These are phyloP conservation scores for Lactarius psammicola DNA, from an alignment of 768 basidiomycete species.

Conservation along the genomic window DNA sequence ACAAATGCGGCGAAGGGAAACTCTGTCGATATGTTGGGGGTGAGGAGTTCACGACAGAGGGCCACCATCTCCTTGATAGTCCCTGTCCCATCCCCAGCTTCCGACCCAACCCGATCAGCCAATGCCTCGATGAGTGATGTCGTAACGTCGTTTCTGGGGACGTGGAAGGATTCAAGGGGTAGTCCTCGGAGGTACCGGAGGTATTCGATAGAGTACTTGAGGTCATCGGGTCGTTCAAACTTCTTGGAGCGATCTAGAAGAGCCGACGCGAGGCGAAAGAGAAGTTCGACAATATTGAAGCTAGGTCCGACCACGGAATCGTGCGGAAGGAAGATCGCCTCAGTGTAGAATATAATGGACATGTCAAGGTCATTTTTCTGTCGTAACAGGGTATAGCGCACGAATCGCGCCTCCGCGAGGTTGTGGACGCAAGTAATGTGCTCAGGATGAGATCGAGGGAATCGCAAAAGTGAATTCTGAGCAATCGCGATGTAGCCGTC, in stretches of 20 bases:
- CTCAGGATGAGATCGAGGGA: neutral
- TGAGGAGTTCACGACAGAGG: neutral
- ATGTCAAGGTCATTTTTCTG: neutral
- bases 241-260: neutral
- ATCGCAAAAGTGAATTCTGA: neutral
- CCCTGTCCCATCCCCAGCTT: neutral
- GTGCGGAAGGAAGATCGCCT: neutral
- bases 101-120: neutral
- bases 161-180: neutral
- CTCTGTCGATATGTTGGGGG: neutral
- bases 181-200: constrained; percentile 37
- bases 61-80: neutral
- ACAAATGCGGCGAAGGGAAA: neutral
- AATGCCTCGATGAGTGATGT: neutral
- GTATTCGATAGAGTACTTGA: neutral
- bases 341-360: neutral
- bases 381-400: neutral
- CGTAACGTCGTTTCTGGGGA: neutral
- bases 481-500: neutral
- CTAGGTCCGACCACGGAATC: neutral
- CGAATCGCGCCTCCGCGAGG: neutral
- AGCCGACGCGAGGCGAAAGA: neutral
- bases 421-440: neutral
- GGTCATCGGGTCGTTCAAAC: neutral
- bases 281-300: neutral